Evolutionary conservation across 805 yeast species (phyloP).

Genomic region (Nadsonia fulvescens): DNA sequence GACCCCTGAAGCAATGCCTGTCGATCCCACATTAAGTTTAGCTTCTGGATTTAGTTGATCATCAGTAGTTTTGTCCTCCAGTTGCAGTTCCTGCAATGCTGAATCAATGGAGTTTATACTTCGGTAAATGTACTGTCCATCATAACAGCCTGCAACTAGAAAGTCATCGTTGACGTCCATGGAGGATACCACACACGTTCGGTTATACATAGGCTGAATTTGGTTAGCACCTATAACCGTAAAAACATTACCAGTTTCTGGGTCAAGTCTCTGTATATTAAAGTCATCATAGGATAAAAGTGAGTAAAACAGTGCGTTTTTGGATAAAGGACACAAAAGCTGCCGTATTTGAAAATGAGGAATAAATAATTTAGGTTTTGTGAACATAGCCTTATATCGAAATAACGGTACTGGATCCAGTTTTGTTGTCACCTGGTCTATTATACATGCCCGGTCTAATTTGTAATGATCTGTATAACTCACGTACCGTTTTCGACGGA

Average conservation of each 20-base stretch:
- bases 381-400: constrained; percentile 13
- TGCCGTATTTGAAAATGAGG: constrained; percentile 42
- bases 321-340: constrained; percentile 24
- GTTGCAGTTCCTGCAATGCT: neutral
- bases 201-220: constrained; percentile 2
- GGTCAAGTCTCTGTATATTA: constrained; percentile 13
- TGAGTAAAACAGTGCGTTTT: constrained; percentile 14
- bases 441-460: neutral
- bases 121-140: constrained; percentile 29
- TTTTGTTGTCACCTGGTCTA: neutral
- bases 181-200: constrained; percentile 23
- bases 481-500: neutral
- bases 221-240: neutral
- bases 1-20: neutral
- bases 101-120: constrained; percentile 13
- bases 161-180: constrained; percentile 25
- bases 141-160: constrained; percentile 35
- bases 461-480: neutral
- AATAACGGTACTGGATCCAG: neutral
- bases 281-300: constrained; percentile 12
- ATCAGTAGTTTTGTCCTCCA: neutral
- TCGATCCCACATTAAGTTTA: neutral
- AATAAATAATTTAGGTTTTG: constrained; percentile 26
- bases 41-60: constrained; percentile 1
- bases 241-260: constrained; percentile 11